Evolutionary conservation across 148 eudicot species (phyloP).

Genomic region (Pharnaceum exiguum): DNA sequence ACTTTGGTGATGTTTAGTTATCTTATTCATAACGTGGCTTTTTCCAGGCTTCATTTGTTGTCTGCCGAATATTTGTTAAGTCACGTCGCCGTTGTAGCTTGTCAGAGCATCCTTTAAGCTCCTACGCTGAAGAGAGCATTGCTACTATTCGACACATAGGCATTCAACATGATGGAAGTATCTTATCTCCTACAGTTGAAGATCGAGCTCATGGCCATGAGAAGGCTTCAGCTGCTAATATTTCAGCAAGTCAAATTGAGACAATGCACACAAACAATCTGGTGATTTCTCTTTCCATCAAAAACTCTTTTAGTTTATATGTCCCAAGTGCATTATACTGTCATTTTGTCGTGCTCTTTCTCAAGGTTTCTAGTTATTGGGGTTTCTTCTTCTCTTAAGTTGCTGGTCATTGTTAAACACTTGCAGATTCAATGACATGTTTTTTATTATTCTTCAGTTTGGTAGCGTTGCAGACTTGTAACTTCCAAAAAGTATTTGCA

Average conservation of each 20-base stretch:
- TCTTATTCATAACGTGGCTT: not conserved
- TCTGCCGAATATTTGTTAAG: constrained; percentile 44
- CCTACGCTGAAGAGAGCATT: constrained; percentile 41
- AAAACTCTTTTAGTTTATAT: not conserved
- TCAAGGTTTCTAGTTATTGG: not conserved
- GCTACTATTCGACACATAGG: constrained; percentile 50
- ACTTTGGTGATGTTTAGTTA: not conserved
- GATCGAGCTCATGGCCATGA: constrained; percentile 22
- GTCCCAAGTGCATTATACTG: not conserved
- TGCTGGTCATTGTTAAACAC: no score
- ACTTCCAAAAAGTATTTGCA: no score
- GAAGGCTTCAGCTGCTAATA: constrained; percentile 20
- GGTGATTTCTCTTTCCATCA: constrained; percentile 18
- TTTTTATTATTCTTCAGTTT: no score
- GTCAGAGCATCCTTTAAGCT: constrained; percentile 39
- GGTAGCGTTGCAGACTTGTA: no score
- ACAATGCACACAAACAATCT: constrained; percentile 17
- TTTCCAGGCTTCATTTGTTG: constrained; percentile 48
- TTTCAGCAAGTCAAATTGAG: constrained; percentile 8
- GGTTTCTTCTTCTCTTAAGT: no score
- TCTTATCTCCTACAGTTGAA: constrained; percentile 25
- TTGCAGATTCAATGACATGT: no score
- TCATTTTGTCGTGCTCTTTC: not conserved
- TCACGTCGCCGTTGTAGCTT: constrained; percentile 22
- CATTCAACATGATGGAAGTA: constrained; percentile 40